Evolutionary conservation across 768 basidiomycete species (phyloP).

Genomic region (Collybia sordida): DNA sequence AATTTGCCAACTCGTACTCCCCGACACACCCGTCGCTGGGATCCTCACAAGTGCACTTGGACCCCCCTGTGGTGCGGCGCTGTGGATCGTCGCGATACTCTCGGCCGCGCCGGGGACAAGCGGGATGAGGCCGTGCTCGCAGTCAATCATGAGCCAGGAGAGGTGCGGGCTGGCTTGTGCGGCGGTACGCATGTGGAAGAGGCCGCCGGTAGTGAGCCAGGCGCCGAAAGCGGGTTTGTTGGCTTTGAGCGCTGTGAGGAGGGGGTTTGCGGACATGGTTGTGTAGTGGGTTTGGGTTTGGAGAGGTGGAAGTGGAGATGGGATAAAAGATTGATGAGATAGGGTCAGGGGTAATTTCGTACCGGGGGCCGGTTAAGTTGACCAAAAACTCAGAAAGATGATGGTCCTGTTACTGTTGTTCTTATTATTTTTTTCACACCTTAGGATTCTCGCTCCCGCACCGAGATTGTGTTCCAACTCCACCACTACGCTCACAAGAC

Average conservation of each 20-base stretch:
- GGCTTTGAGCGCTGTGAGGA: constrained; percentile 51
- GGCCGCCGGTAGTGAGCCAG: constrained; percentile 64
- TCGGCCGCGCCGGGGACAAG: constrained; percentile 58
- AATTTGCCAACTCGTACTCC: constrained; percentile 67
- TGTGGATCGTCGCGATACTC: constrained; percentile 51
- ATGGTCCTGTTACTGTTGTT: too few species aligned
- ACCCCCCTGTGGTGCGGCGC: constrained; percentile 37
- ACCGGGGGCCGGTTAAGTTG: too few species aligned
- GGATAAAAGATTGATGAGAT: too few species aligned
- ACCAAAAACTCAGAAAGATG: too few species aligned
- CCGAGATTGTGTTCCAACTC: too few species aligned
- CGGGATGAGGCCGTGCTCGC: constrained; percentile 64
- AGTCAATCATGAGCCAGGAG: constrained; percentile 67
- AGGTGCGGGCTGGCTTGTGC: constrained; percentile 55
- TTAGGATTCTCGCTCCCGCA: too few species aligned
- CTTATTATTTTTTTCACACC: too few species aligned
- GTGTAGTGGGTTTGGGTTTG: too few species aligned
- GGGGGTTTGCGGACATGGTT: constrained; percentile 51
- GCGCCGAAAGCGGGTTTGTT: constrained; percentile 65
- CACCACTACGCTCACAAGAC: too few species aligned
- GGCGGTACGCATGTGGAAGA: constrained; percentile 55
- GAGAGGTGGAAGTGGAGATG: too few species aligned
- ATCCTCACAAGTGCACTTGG: constrained; percentile 61
- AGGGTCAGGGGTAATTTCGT: too few species aligned
- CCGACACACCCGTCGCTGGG: constrained; percentile 59